Evolutionary conservation across 192 early-diverging fungal species (phyloP).

Genomic region (Coemansia sp.): DNA sequence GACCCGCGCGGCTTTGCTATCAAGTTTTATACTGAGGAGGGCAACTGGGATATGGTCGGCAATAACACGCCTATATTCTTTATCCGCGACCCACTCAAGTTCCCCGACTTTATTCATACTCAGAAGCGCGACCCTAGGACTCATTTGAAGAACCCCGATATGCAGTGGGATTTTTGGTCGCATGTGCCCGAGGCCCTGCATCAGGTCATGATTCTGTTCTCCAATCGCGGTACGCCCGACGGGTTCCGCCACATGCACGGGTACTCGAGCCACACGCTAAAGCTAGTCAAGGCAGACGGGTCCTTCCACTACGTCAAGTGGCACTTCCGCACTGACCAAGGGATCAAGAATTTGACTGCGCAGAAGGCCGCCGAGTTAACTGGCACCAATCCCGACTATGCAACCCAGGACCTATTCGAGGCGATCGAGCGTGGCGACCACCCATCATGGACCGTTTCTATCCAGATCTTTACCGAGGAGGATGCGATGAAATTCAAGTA

Average conservation of each 20-base stretch:
- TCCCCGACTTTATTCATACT: slow-evolving; percentile 82
- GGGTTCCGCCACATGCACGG: slow-evolving; percentile 82
- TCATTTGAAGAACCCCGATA: slow-evolving; percentile 66
- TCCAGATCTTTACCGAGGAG: slow-evolving; percentile 64
- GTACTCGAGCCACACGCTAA: slow-evolving; percentile 74
- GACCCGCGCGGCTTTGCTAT: slow-evolving; percentile 81
- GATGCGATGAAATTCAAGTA: slow-evolving; percentile 63
- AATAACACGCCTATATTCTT: slow-evolving; percentile 86
- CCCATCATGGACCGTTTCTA: slow-evolving; percentile 64
- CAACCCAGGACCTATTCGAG: slow-evolving; percentile 62
- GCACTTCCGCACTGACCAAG: slow-evolving; percentile 76
- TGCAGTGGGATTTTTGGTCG: slow-evolving; percentile 81
- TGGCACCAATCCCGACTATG: slow-evolving; percentile 59
- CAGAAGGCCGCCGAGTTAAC: slow-evolving; percentile 55
- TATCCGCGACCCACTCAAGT: slow-evolving; percentile 76
- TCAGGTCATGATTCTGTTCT: slow-evolving; percentile 76
- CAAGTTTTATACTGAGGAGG: slow-evolving; percentile 87
- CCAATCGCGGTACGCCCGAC: slow-evolving; percentile 83
- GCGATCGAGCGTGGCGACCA: slow-evolving; percentile 62
- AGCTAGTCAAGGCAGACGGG: slow-evolving; percentile 66
- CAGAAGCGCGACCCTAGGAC: slow-evolving; percentile 83
- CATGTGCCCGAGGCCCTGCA: slow-evolving; percentile 75
- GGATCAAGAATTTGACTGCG: slow-evolving; percentile 58
- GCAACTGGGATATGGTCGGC: slow-evolving; percentile 85
- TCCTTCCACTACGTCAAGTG: slow-evolving; percentile 72